Evolutionary conservation across 2,329 filamentous ascomycete species (phyloP), one percentile per base, ranked within the genome.

Genomic region (Beauveria asiatica): DNA sequence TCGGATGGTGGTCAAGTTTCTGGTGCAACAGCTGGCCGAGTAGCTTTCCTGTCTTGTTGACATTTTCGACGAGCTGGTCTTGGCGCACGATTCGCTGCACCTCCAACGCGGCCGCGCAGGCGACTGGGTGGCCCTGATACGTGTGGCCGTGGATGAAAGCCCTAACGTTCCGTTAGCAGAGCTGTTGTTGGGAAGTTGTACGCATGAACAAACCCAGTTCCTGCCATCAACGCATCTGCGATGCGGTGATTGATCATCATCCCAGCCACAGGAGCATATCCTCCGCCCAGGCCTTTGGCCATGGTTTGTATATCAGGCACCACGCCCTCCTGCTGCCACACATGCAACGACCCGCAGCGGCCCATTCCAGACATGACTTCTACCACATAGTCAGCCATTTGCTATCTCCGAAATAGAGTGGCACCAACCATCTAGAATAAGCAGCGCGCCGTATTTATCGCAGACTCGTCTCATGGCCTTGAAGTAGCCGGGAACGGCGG

Each of bases 281-380:
- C 87, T 19, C 80, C 86, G 0, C 81, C 84, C 0, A 90, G 75
- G 0, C 83, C 84, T 68, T 90, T 90, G 0, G 84, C 87, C 10
- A 88, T 73, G 0, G 84, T 83, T 68, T 87, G 80, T 5, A 90
- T 78, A 66, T 90, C 87, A 0, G 87, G 87, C 1, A 78, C 76
- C 5, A 82, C 74, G 0, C 73, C 78, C 30, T 85, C 79, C 52
- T 83, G 76, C 64, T 87, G 77, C 80, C 83, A 89, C 1, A 83
- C 82, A 71, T 89, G 81, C 64, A 86, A 70, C 5, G 74, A 78
- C 0, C 84, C 85, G 0, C 78, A 79, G 1, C 84, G 74, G 1
- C 85, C 85, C 70, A 81, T 81, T 2, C 86, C 86, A 52, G 82
- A 86, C 87, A 92, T 90, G 49, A 91, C 80, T 56, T 93, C 90